Base-by-base conservation (phyloP, 2,329 filamentous ascomycete genomes). In the Raffaelea deltoideospora region DNA sequence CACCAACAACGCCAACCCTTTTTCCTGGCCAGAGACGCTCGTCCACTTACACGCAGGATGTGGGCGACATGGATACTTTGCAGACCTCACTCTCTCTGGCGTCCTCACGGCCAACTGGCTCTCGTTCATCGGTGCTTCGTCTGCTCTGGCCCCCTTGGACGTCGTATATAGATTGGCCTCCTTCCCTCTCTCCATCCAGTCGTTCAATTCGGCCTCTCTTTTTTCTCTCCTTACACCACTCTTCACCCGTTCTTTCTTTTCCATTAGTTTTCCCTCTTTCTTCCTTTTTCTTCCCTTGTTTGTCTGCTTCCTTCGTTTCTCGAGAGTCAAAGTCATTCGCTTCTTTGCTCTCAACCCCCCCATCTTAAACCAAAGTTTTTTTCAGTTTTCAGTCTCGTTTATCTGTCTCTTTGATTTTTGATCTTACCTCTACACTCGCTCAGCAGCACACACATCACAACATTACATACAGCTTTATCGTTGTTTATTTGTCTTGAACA, bases 291-390 rank as follows among this genome's bases (percentile, higher is more conserved):
- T 34, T 13, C 36, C 30, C 21, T 19, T 33, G 7, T 33, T 28
- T 23, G 7, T 14, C 32, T 19, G 6, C 19, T 23, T 31, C 20
- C 9, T 34, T 47, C 37, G 38, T 18, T 54, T 55, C 53, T 48
- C 43, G 40, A 50, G 54, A 56, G 56, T 55, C 61, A 68, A 65
- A 65, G 62, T 63, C 67, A 69, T 64, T 72, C 67, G 64, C 61
- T 72, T 60, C 56, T 64, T 69, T 69, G 55, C 51, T 64, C 54
- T 54, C 47, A 44, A 38, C 46, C 37, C 17, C 10, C 45, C 45
- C 47, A 43, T 49, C 52, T 51, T 30, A n/a, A 18, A 11, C 14
- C 29, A 17, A 21, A 22, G 21, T 24, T 33, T 41, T 41, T 54
- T 43, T 47, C 52, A 52, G 43, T 47, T 48, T 50, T 40, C 43